Conservation (phyloP, 257 asterid species). For the Rubia yunnanensis region DNA sequence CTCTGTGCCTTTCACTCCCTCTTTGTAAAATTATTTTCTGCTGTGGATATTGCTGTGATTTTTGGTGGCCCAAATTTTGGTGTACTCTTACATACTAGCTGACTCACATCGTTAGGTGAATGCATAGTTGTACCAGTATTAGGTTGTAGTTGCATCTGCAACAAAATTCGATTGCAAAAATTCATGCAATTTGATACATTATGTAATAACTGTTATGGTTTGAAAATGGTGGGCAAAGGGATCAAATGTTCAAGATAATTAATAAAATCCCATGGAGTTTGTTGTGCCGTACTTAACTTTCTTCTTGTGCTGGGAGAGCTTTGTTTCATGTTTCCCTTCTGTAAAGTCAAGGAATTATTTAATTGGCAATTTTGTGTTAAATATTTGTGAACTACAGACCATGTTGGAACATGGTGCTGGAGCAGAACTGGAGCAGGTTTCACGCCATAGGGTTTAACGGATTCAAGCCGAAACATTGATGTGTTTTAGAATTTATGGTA, state of each 20-base stretch:
- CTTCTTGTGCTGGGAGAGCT: not conserved
- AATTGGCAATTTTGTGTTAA: too few species aligned
- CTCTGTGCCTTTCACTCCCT: not conserved
- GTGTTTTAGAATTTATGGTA: too few species aligned
- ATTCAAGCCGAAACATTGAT: too few species aligned
- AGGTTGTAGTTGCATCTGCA: not conserved
- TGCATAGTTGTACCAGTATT: too few species aligned
- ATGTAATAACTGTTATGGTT: not conserved
- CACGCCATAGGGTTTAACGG: too few species aligned
- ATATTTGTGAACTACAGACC: too few species aligned
- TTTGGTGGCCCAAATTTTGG: not conserved
- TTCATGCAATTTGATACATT: not conserved
- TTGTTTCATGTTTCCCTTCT: not conserved
- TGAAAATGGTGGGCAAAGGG: not conserved
- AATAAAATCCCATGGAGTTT: not conserved
- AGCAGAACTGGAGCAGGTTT: too few species aligned
- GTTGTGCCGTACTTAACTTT: not conserved
- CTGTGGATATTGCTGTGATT: not conserved
- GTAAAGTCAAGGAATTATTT: too few species aligned
- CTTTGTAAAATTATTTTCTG: not conserved
- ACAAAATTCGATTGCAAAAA: not conserved
- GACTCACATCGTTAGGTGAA: too few species aligned
- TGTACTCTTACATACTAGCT: too few species aligned
- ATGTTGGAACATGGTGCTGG: too few species aligned
- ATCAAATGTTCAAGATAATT: not conserved